Evolutionary conservation across 306 rosid genomes (phyloP).

Genomic region (Dryas drummondii): DNA sequence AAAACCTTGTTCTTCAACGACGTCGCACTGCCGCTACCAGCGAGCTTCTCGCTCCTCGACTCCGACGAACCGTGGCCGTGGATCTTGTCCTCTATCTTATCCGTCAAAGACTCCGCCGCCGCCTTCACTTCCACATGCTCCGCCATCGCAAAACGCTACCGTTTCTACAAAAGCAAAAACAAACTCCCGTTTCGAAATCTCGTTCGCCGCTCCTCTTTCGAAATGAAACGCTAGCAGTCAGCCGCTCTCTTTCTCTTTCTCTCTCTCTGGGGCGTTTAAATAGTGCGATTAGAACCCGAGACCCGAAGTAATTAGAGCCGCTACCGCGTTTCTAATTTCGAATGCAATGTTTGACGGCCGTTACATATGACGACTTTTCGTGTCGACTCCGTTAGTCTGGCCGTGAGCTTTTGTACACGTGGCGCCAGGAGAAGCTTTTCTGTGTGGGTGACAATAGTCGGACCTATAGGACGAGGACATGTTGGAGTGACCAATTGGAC

Average conservation of each 20-base stretch:
- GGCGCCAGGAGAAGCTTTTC: not conserved
- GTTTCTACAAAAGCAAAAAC: not conserved
- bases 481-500: not conserved
- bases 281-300: constrained; percentile 8
- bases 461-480: too few species aligned
- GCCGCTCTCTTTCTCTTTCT: constrained; percentile 10
- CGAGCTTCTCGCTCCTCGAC: constrained; percentile 14
- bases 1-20: constrained; percentile 52
- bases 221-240: not conserved
- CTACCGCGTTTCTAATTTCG: not conserved
- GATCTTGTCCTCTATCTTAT: constrained; percentile 70
- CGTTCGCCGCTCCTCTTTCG: not conserved
- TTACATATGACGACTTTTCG: not conserved
- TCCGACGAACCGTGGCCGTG: constrained; percentile 66
- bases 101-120: constrained; percentile 47
- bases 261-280: constrained; percentile 27
- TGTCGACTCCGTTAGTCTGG: not conserved
- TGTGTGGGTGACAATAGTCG: too few species aligned
- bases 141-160: constrained; percentile 27
- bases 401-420: not conserved
- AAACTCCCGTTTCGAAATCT: constrained; percentile 20
- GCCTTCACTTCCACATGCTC: constrained; percentile 47
- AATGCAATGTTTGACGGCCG: not conserved
- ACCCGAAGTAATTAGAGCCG: not conserved
- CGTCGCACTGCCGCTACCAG: constrained; percentile 6